Percentiles rank a stretch among this genome's conserved stretches.
Evolutionary conservation across 805 yeast genomes (phyloP).

Genomic region (Metschnikowia bowlesiae): DNA sequence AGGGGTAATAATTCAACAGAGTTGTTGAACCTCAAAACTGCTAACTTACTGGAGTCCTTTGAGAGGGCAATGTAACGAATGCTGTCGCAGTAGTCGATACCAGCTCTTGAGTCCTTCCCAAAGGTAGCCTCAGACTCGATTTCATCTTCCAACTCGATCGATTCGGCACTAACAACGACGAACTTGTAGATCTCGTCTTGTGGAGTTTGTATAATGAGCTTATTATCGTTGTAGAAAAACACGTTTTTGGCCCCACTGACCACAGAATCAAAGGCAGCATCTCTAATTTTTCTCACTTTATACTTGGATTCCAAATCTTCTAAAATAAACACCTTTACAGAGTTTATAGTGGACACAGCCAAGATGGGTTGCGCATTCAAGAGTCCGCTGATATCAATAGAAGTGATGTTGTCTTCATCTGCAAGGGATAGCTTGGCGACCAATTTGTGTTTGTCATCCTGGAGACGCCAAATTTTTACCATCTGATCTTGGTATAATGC

Average conservation of each 20-base stretch:
- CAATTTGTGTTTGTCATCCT: slow-evolving; percentile 46
- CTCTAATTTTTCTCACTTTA: slow-evolving; percentile 51
- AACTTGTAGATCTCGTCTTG: slow-evolving; percentile 57
- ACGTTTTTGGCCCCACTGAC: slow-evolving; percentile 55
- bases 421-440: slow-evolving; percentile 61
- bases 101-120: slow-evolving; percentile 16
- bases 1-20: slow-evolving; percentile 49
- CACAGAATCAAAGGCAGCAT: slow-evolving; percentile 35
- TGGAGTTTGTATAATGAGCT: slow-evolving; percentile 50
- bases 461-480: slow-evolving; percentile 74
- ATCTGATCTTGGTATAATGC: slow-evolving; percentile 79
- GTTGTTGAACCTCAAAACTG: slow-evolving; percentile 63
- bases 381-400: slow-evolving; percentile 54
- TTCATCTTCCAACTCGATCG: slow-evolving; percentile 36
- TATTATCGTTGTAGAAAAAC: slow-evolving; percentile 41
- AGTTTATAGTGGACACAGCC: slow-evolving; percentile 65
- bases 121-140: slow-evolving; percentile 27
- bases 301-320: slow-evolving; percentile 37
- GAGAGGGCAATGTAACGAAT: slow-evolving; percentile 52
- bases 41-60: slow-evolving; percentile 42
- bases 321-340: slow-evolving; percentile 66
- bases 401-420: slow-evolving; percentile 77
- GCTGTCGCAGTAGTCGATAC: slow-evolving; percentile 44
- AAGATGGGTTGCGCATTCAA: slow-evolving; percentile 52
- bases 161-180: slow-evolving; percentile 21